Evolutionary conservation across 1,139 yeast species (phyloP), one percentile per base, ranked within the genome.

Genomic region (Saccharomyces hybrid): DNA sequence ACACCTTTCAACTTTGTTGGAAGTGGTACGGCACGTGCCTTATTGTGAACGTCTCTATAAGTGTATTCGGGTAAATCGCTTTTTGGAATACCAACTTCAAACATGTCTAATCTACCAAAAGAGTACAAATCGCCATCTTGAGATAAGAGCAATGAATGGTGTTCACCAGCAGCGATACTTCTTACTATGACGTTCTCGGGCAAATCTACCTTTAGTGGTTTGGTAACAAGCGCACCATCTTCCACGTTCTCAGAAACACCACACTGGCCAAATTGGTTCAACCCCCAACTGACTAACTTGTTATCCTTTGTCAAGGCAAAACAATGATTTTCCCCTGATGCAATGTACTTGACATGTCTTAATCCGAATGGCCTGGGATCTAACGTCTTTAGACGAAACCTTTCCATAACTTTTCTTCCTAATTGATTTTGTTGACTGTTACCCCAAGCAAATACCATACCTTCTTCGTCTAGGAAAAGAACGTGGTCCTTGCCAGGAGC

Each of bases 381-480:
- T 53, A 88, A 75, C 2, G 88, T 80, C 58, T 81, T 78, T 65
- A 80, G 76, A 66, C 88, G 78, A 60, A 85, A 88, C 71, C 95
- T 83, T 64, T 88, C 96, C 65, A 86, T 67, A 19, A 88, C 79
- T 63, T 84, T 84, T 64, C 96, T 81, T 16, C 98, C 99, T 58
- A 93, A 77, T 74, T 93, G 99, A 71, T 77, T 84, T 65, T 88
- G 96, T 64, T 90, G 96, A 16, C 97, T 96, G 68, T 89, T 88
- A 61, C 99, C 99, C 99, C 99, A 95, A 0, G 98, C 91, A 66
- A 80, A 89, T 1, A 91, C 98, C 56, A 84, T 78, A 54, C 99
- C 99, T 65, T 82, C 84, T 27, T 81, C 75, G 68, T 91, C 96
- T 51, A 95, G 75, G 19, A 95, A 95, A 51, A 93, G 71, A 49